These are phyloP conservation scores for Alternaria alternata DNA, from an alignment of 2,329 filamentous ascomycete species.

Conservation along the genomic window DNA sequence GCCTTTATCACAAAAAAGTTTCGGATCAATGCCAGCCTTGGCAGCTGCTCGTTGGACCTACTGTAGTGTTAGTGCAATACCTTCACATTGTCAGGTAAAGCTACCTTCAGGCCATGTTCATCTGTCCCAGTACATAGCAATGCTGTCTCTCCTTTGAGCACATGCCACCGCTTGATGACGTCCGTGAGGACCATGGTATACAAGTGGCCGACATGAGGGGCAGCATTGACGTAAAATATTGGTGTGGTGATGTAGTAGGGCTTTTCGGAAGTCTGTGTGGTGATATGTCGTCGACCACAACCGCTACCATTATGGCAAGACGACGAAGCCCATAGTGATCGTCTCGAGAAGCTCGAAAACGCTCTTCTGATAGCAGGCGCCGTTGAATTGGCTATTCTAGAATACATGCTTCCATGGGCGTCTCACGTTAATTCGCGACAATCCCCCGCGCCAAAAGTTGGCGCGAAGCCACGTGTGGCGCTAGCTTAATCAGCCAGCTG, in stretches of 20 bases:
- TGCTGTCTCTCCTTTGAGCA: slow-evolving; percentile 74
- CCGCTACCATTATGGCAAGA: slow-evolving; percentile 30
- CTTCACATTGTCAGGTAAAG: background rate
- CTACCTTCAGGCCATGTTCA: slow-evolving; percentile 91
- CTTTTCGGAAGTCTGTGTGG: slow-evolving; percentile 60
- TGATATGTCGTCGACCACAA: slow-evolving; percentile 26
- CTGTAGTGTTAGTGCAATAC: slow-evolving; percentile 9
- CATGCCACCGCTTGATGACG: slow-evolving; percentile 90
- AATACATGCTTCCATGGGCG: slow-evolving; percentile 40
- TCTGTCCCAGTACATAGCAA: slow-evolving; percentile 91
- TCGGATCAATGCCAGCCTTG: slow-evolving; percentile 73
- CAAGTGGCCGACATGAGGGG: slow-evolving; percentile 92
- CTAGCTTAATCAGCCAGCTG: slow-evolving; percentile 13
- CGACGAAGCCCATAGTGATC: slow-evolving; percentile 34
- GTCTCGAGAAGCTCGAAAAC: slow-evolving; percentile 21
- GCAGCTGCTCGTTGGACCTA: slow-evolving; percentile 84
- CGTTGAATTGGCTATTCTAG: slow-evolving; percentile 31
- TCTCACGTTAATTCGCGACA: slow-evolving; percentile 22
- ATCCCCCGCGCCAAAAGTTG: slow-evolving; percentile 25
- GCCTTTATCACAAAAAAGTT: slow-evolving; percentile 88
- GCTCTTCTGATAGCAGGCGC: slow-evolving; percentile 28
- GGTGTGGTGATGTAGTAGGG: slow-evolving; percentile 96
- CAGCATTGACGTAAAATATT: slow-evolving; percentile 99
- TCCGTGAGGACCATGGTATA: slow-evolving; percentile 93
- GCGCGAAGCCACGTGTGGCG: slow-evolving; percentile 26